Base-by-base conservation (phyloP, 305 asterid species). In the Rubia tinctorum region DNA sequence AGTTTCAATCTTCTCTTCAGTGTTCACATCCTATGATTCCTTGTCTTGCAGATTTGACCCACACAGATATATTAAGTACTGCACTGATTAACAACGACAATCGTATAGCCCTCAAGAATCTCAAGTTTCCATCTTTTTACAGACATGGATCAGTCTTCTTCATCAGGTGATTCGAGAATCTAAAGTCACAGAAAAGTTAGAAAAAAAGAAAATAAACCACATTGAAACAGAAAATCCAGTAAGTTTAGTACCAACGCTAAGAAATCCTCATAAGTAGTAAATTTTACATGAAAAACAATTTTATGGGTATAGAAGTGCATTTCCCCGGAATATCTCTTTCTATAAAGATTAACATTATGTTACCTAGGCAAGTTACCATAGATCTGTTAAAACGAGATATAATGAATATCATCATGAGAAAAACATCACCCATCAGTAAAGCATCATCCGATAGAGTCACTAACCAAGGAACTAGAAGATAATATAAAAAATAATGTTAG, bases 11-110 rank as follows among this genome's bases (percentile, higher is more conserved):
- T 93, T 93, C 66, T 88, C 96, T 56, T 84, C 73, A 2, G 90
- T 88, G 79, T 81, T 88, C 96, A 91, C 83, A 69, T 93, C 97
- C 98, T 96, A 93, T 6, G 98, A 93, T 75, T 93, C 96, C 78
- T 86, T 91, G 12, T 93, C 97, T 96, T 91, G 76, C 20, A 20
- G 39, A 56, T 8, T 8, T 3, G 7, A 37, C 7, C 7, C 0
- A 37, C 40, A 37, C 65, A 62, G 13, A 23, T 23, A 60, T 39
- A 58, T 45, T 0, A 8, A 10, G 27, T 6, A 43, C 18, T 34
- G 42, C 5, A 6, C 11, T 8, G 49, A 34, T 44, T 18, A 37
- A 14, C 22, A 5, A 55, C 11, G 37, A 3, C 7, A 68, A 49
- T 23, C 43, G 9, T 13, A 15, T 51, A 7, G 15, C 7, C 40